Base-by-base conservation (phyloP, 1,139 yeast genomes). In the Geotrichum reessii region DNA sequence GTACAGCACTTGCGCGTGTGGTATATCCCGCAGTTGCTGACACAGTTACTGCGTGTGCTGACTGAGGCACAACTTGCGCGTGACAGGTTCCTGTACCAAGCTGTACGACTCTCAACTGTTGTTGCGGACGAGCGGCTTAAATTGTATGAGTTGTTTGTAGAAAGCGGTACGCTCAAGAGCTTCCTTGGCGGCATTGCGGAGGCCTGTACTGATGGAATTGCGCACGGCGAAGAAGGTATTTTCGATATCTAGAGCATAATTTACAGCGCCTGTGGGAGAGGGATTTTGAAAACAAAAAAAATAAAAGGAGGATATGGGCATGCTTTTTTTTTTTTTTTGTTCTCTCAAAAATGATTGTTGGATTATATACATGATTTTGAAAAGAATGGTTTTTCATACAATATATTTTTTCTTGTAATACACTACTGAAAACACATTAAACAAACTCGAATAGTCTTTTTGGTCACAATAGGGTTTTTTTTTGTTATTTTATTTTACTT, bases 21-120 rank as follows among this genome's bases (percentile, higher is more conserved):
- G 22, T 90, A 88, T 70, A 80, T 88, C n/a, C 96, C 97, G 21
- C 82, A 81, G 64, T 72, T 88, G 58, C 77, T 88, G 42, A 81
- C 86, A 58, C 87, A 85, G 63, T 73, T 87, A 52, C 80, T 84
- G 60, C 77, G 78, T 53, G 79, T 84, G 8, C 78, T 82, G 63
- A 79, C 82, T 60, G 65, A 71, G 40, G 70, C 74, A 6, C 68
- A 74, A 44, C 66, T 66, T 11, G 62, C 65, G 1, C 73, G 74
- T 47, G 66, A 69, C 37, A 67, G 66, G 50, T 78, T 71, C 61
- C 70, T 85, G 63, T 74, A 73, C 52, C 79, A 78, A 57, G 92
- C 91, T 0, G 78, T 83, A 56, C 77, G 78, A 7, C 74, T 88
- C 64, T 79, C 90, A 1, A 80, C 80, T 52, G 58, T 80, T 50